Conservation (phyloP, 1,284 basidiomycete species). For the Trichosporon asahii region DNA sequence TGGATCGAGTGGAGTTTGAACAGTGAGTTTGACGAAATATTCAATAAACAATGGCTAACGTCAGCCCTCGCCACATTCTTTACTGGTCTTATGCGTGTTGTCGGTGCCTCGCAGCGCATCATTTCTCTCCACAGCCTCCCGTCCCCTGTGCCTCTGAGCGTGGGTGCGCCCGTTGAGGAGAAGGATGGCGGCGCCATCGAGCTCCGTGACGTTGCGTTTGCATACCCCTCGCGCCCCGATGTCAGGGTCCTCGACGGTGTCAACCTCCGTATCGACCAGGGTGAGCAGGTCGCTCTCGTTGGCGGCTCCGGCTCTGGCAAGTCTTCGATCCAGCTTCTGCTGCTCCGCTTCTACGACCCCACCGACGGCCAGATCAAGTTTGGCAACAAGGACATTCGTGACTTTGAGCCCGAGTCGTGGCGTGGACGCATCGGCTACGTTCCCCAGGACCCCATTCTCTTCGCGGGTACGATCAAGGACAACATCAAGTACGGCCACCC, state of each 20-base stretch:
- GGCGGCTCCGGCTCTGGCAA: slow-evolving; percentile 53
- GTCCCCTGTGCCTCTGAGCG: slow-evolving; percentile 45
- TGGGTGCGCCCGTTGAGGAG: slow-evolving; percentile 36
- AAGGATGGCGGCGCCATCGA: slow-evolving; percentile 64
- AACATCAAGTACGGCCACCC: slow-evolving; percentile 64
- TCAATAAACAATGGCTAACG: neutral
- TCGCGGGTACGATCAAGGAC: slow-evolving; percentile 69
- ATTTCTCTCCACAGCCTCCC: slow-evolving; percentile 42
- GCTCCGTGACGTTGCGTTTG: slow-evolving; percentile 66
- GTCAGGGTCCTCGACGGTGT: slow-evolving; percentile 75
- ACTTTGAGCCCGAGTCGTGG: slow-evolving; percentile 70
- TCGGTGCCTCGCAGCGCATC: slow-evolving; percentile 49
- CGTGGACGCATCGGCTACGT: slow-evolving; percentile 71
- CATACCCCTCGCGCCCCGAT: slow-evolving; percentile 82
- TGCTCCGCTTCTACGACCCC: slow-evolving; percentile 88
- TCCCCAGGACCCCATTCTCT: slow-evolving; percentile 64
- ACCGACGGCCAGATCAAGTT: slow-evolving; percentile 67
- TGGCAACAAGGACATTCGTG: slow-evolving; percentile 73
- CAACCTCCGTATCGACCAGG: slow-evolving; percentile 53
- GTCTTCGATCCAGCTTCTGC: slow-evolving; percentile 65
- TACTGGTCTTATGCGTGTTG: slow-evolving; percentile 51
- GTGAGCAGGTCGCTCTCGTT: slow-evolving; percentile 53
- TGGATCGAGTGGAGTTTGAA: slow-evolving; percentile 51
- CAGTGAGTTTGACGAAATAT: slow-evolving; percentile 35
- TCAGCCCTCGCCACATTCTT: slow-evolving; percentile 49